Conservation (phyloP, 768 basidiomycete species). For the Mycena kentingensis region DNA sequence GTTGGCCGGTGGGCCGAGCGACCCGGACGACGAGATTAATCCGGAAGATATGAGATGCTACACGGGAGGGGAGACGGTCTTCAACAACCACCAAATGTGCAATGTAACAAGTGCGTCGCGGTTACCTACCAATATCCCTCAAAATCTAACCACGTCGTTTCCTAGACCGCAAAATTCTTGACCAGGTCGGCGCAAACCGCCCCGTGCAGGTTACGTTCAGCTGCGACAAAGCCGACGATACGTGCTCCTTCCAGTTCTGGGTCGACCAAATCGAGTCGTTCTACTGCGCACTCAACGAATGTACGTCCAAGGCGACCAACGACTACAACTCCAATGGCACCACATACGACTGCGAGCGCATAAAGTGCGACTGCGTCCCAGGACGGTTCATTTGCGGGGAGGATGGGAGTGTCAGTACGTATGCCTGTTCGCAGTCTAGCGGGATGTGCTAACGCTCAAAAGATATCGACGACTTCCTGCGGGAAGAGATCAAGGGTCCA, state of each 20-base stretch:
- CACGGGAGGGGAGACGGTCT: conserved; percentile 90
- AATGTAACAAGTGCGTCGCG: conserved; percentile 86
- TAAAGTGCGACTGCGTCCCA: conserved; percentile 92
- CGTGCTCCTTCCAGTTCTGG: conserved; percentile 98
- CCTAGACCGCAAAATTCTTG: conserved; percentile 94
- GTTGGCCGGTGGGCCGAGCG: conserved; percentile 45
- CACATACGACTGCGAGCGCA: conserved; percentile 75
- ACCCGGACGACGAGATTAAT: conserved; percentile 39
- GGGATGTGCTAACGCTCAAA: background rate
- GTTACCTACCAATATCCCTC: background rate
- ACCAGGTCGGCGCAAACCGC: conserved; percentile 82
- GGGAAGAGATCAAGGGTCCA: conserved; percentile 88
- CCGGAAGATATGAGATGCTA: conserved; percentile 87
- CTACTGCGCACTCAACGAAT: conserved; percentile 84
- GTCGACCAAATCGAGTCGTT: conserved; percentile 93
- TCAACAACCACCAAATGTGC: conserved; percentile 96
- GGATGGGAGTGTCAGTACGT: conserved; percentile 86
- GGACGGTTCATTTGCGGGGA: conserved; percentile 95
- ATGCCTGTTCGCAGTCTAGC: background rate
- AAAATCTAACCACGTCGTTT: background rate
- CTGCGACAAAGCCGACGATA: conserved; percentile 63
- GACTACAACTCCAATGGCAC: conserved; percentile 74
- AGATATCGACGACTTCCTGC: conserved; percentile 95
- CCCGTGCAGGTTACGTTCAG: conserved; percentile 97
- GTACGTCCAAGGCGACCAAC: conserved; percentile 47